Percentiles rank a stretch among this genome's conserved stretches.
Evolutionary conservation across 495 filamentous ascomycete genomes (phyloP).

Genomic region (Aspergillus diversus): DNA sequence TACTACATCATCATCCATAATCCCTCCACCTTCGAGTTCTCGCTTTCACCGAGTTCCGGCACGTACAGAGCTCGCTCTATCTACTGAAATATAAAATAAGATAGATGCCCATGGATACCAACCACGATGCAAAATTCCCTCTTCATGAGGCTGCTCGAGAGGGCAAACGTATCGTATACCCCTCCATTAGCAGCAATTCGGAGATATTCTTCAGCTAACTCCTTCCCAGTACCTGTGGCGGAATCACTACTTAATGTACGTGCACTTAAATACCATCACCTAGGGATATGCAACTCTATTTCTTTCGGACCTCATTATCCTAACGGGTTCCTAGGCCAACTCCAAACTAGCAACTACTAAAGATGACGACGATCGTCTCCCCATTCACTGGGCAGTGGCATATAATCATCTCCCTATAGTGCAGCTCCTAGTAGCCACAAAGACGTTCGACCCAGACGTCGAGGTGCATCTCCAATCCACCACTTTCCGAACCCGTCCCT

Average conservation of each 20-base stretch:
- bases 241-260: conserved; percentile 77
- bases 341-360: conserved; percentile 72
- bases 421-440: conserved; percentile 65
- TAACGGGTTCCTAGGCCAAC: conserved; percentile 60
- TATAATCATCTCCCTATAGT: conserved; percentile 79
- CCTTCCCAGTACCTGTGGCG: conserved; percentile 57
- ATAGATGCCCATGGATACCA: conserved; percentile 40
- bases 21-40: background rate
- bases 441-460: conserved; percentile 85
- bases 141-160: conserved; percentile 90
- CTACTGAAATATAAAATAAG: background rate
- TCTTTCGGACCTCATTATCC: conserved; percentile 8
- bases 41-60: background rate
- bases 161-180: conserved; percentile 66
- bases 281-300: background rate
- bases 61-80: background rate
- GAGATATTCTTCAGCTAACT: conserved; percentile 14
- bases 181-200: conserved; percentile 3
- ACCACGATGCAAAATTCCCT: conserved; percentile 65
- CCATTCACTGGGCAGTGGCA: conserved; percentile 94
- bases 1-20: background rate
- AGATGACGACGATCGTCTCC: conserved; percentile 88
- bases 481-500: background rate
- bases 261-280: background rate
- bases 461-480: conserved; percentile 55